Percentiles rank a stretch among this genome's conserved stretches.
Evolutionary conservation across 306 rosid genomes (phyloP).

Genomic region (Cucumis melo): DNA sequence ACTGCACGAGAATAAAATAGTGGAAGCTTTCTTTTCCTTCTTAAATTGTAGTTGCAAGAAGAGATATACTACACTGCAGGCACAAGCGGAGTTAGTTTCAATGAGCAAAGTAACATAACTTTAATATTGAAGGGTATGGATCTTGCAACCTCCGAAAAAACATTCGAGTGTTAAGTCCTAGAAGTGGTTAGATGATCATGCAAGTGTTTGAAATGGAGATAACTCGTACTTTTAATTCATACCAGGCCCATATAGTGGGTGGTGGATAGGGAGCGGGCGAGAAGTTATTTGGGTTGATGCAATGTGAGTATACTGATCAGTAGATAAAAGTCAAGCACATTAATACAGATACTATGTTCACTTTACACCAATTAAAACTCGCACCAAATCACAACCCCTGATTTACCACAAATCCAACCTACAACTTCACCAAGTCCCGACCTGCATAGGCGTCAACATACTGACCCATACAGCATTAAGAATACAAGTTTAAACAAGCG

Average conservation of each 20-base stretch:
- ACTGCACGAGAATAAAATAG: not conserved
- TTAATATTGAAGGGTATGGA: not conserved
- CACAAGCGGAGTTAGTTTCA: not conserved
- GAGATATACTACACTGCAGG: not conserved
- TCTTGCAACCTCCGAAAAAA: not conserved
- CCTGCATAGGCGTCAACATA: not conserved
- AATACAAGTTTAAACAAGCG: not conserved
- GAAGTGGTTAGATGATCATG: not conserved
- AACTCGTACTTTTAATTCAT: not conserved
- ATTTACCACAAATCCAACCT: not conserved
- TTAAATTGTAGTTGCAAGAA: not conserved
- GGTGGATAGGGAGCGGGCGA: not conserved
- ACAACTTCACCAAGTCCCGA: not conserved
- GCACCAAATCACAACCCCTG: not conserved
- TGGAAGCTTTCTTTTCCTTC: too few species aligned
- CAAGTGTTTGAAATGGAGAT: not conserved
- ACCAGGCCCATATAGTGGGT: not conserved
- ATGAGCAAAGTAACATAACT: not conserved
- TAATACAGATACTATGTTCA: not conserved
- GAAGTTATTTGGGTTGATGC: not conserved
- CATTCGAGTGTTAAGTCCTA: not conserved
- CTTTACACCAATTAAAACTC: not conserved
- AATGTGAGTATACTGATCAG: not conserved
- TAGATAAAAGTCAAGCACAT: not conserved
- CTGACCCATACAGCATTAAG: not conserved